Conservation (phyloP, 2,329 filamentous ascomycete species). For the Madurella fahalii region DNA sequence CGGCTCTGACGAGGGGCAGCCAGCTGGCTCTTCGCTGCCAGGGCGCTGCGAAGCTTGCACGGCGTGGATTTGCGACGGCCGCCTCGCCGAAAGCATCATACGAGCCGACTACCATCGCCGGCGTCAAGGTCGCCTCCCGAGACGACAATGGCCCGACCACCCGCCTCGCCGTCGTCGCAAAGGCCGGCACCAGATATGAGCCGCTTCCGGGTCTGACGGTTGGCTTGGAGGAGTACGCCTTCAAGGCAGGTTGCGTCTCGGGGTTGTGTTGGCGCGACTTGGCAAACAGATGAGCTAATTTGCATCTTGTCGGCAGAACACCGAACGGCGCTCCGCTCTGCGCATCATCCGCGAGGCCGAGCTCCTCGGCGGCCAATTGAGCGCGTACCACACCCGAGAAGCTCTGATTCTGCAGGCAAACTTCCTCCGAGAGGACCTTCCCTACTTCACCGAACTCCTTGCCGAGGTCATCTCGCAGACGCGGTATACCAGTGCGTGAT, state of each 20-base stretch:
- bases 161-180: conserved; percentile 85
- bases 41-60: conserved; percentile 50
- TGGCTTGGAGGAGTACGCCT: conserved; percentile 91
- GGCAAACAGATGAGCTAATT: conserved; percentile 43
- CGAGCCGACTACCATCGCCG: conserved; percentile 78
- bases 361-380: conserved; percentile 87
- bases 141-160: conserved; percentile 85
- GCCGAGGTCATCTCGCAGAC: conserved; percentile 86
- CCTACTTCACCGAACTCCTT: conserved; percentile 94
- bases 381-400: conserved; percentile 85
- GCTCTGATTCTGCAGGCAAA: conserved; percentile 87
- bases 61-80: conserved; percentile 57
- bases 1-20: conserved; percentile 54
- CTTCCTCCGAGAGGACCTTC: conserved; percentile 92
- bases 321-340: conserved; percentile 79
- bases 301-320: conserved; percentile 59
- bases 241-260: conserved; percentile 65
- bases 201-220: conserved; percentile 83
- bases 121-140: conserved; percentile 88
- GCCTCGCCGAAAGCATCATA: conserved; percentile 71
- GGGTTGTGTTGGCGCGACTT: conserved; percentile 9
- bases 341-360: conserved; percentile 94
- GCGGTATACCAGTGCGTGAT: conserved; percentile 69
- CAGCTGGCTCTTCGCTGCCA: conserved; percentile 55
- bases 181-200: conserved; percentile 92